Base-by-base conservation (phyloP, 192 early-diverging fungal species). In the Backusella tuberculispora region DNA sequence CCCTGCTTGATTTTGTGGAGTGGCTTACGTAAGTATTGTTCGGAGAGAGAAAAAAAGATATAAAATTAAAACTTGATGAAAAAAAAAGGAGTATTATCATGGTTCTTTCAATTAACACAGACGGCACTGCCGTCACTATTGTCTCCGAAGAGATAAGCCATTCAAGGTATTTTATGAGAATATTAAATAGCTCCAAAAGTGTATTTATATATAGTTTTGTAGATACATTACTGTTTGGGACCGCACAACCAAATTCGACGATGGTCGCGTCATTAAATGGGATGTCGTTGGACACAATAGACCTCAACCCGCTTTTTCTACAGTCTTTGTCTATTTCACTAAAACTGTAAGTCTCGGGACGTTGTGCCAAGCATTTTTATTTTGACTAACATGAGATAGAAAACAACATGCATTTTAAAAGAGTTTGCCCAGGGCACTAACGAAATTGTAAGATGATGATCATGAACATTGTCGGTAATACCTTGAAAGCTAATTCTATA, bases 371-470 rank as follows among this genome's bases (percentile, higher is more conserved):
- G 5, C 1, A 7, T 13, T 63, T 14, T 42, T 26, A 43, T 66
- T 19, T 14, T 24, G 65, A 65, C 41, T 65, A 29, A 37, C 37
- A 19, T 53, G 50, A 45, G 69, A 42, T 70, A 88, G 86, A 84
- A 90, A 81, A 87, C 85, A n/a, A 88, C 88, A 0, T 80, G 78
- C 64, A 45, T 90, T 53, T 69, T 90, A 17, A 81, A 81, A 67
- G 89, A 90, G 60, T 90, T 85, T 77, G 73, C 74, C n/a, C 89
- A 90, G 76, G 89, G 89, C 24, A 79, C 87, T 13, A 88, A 90
- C 72, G 80, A 85, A 64, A 64, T 88, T 65, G 80, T 88, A 83
- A 73, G 68, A 48, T 60, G 53, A 50, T 50, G n/a, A 24, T 24
- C 9, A 48, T 71, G 37, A 50, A 24, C 15, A n/a, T 38, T 26